Base-by-base conservation (phyloP, 495 filamentous ascomycete species). In the Podospora appendiculata region DNA sequence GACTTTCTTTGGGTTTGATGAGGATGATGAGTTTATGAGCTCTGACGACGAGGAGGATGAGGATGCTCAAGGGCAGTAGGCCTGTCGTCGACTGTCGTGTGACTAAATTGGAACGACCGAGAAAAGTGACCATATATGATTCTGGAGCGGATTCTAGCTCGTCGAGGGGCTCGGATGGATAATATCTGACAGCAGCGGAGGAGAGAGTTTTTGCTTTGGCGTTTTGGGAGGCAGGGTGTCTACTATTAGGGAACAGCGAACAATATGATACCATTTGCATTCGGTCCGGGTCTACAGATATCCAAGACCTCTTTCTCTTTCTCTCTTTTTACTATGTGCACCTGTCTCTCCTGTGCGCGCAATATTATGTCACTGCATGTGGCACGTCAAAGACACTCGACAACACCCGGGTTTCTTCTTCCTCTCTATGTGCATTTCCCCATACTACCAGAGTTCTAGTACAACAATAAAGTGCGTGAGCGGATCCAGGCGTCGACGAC, bases 1-100 rank as follows among this genome's bases (percentile, higher is more conserved):
- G 55, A 81, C 71, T 9, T 93, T 87, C 62, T 82, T 87, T 55
- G 90, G 90, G 4, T 96, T 93, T 60, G 90, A 95, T 63, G 89
- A 93, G 41, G 90, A 95, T 51, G 86, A 91, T 54, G 90, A 93
- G 58, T 92, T 88, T 51, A 89, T 90, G 85, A 92, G 84, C 58
- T 79, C 82, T 39, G 83, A 87, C 45, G 85, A 85, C 0, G 85
- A 87, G 18, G 82, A 83, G 17, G 59, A 65, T 12, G 64, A 58
- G 7, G 41, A 17, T 43, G 36, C 36, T 43, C 10, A 43, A 14
- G 14, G 16, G 12, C 12, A 18, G 16, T 11, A 18, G 8, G 7
- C 14, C 25, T 38, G 33, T 49, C 25, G 5, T 25, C 25, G 25
- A 25, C 25, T 25, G 25, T 25, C 25, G 25, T 25, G 25, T 25